Base-by-base conservation (phyloP, 139 green algal genomes). In the Chlamydomonas schloesseri region DNA sequence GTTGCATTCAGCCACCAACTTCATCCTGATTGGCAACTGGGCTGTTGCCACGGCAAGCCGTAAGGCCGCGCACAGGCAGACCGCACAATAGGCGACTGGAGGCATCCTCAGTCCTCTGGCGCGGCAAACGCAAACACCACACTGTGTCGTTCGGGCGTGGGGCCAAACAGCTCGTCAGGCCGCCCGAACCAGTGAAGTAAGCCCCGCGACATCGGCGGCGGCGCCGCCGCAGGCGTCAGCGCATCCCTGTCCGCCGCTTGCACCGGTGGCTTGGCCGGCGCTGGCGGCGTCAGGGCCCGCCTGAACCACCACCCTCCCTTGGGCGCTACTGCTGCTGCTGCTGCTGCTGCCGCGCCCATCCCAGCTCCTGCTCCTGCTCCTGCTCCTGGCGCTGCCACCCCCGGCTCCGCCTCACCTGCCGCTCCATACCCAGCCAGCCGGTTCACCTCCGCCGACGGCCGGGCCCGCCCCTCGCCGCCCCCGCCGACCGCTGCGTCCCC, bases 91-190 rank as follows among this genome's bases (percentile, higher is more conserved):
- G 6, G 42, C 42, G 8, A 5, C 42, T 50, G 42, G 6, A 50
- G 6, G 42, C 42, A n/a, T 8, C 42, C 42, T 50, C 42, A 50
- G 1, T 83, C 34, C 1, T 74, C 83, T 9, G 64, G 71, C 26
- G 26, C 76, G 0, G n/a, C 76, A 58, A 89, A 89, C n/a, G 84
- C 84, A 57, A 89, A 83, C 29, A 89, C 84, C 18, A 89, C 69
- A 21, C 53, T 70, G 57, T 86, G 84, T 21, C 84, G 26, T 58
- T 89, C 84, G 5, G 17, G 1, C n/a, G 64, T 65, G 2, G 74
- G 76, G 0, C 65, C 47, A 24, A 86, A 64, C 34, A 85, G 24
- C 14, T 65, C 65, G 17, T 72, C 75, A 14, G 50, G 68, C 36
- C 23, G 64, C 20, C 84, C 84, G 50, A 77, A 89, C 69, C 76